Conservation (phyloP, 768 basidiomycete species). For the Leccinellum albellum region DNA sequence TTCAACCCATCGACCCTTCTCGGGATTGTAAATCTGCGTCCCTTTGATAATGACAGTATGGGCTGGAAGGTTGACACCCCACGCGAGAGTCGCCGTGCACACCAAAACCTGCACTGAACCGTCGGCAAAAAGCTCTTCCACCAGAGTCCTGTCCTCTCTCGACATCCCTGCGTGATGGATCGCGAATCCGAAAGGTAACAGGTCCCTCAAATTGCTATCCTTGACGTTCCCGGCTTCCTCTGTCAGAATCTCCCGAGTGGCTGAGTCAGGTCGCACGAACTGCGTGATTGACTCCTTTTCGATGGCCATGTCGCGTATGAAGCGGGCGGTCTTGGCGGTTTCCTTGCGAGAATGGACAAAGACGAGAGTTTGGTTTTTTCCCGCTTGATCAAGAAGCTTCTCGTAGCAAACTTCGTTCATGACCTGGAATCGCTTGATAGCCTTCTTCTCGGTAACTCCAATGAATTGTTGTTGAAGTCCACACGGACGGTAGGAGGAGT, state of each 20-base stretch:
- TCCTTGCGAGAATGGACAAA: conserved; percentile 99
- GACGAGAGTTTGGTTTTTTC: conserved; percentile 89
- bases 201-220: conserved; percentile 79
- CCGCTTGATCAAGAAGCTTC: conserved; percentile 90
- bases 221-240: conserved; percentile 80
- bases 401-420: conserved; percentile 99
- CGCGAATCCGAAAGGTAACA: conserved; percentile 94
- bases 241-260: conserved; percentile 84
- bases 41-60: conserved; percentile 99
- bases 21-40: conserved; percentile 99
- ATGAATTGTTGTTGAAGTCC: conserved; percentile 95
- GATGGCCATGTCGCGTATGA: conserved; percentile 90
- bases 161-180: conserved; percentile 99
- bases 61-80: conserved; percentile 98
- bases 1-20: conserved; percentile 97
- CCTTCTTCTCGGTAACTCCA: conserved; percentile 98
- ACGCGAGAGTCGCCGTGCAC: conserved; percentile 96
- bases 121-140: conserved; percentile 92
- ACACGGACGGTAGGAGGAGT: conserved; percentile 90
- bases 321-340: conserved; percentile 94
- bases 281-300: conserved; percentile 96
- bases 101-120: conserved; percentile 92
- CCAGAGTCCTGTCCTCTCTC: conserved; percentile 82
- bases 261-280: conserved; percentile 92
- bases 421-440: conserved; percentile 96